These are phyloP conservation scores for Globisporangium paroecandrum DNA, from an alignment of 352 stramenopile species.

Conservation along the genomic window DNA sequence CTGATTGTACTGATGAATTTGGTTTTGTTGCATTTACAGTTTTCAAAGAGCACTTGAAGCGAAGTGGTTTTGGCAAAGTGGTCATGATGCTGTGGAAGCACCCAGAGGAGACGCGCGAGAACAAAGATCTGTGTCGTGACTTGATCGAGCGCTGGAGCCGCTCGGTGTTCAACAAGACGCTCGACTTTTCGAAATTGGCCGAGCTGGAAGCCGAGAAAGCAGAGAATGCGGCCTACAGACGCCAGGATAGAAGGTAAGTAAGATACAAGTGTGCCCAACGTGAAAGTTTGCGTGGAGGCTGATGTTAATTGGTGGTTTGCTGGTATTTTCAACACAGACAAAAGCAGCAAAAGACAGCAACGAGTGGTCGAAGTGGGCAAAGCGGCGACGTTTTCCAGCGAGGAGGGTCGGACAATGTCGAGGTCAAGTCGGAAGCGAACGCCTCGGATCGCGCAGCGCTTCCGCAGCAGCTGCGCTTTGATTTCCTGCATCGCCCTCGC, in stretches of 20 bases:
- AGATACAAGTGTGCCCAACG: background rate
- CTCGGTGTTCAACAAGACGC: conserved; percentile 86
- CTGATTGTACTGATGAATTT: background rate
- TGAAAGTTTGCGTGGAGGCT: background rate
- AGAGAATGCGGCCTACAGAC: conserved; percentile 70
- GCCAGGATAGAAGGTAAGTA: conserved; percentile 38
- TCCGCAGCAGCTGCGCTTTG: conserved; percentile 71
- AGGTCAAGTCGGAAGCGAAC: conserved; percentile 36
- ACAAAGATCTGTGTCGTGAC: conserved; percentile 84
- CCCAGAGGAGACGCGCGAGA: conserved; percentile 77
- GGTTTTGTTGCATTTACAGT: conserved; percentile 28
- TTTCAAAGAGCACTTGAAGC: conserved; percentile 88
- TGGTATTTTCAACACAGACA: conserved; percentile 17
- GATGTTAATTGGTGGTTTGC: background rate
- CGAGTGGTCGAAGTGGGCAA: conserved; percentile 24
- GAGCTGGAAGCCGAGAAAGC: conserved; percentile 85
- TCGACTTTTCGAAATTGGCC: conserved; percentile 83
- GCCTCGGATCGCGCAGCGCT: conserved; percentile 65
- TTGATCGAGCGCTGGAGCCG: conserved; percentile 86
- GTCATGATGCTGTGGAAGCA: conserved; percentile 89
- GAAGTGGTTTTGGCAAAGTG: conserved; percentile 85
- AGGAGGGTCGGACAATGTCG: conserved; percentile 22
- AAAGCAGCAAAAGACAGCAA: conserved; percentile 42
- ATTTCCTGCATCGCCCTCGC: conserved; percentile 81
- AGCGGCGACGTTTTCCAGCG: conserved; percentile 49